Conservation (phyloP, 2,329 filamentous ascomycete species). For the Alternaria brassicae region DNA sequence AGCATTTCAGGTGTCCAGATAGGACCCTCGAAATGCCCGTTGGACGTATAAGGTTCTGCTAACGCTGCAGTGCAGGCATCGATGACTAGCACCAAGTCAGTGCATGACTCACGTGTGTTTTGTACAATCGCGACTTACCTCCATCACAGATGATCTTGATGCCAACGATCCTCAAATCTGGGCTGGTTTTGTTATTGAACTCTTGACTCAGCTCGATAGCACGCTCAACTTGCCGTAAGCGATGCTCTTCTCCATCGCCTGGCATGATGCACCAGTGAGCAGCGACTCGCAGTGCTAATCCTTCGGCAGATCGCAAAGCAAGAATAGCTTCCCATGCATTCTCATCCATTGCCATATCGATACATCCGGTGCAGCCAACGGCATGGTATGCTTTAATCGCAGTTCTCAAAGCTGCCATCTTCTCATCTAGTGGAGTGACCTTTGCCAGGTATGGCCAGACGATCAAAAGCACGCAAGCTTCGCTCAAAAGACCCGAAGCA, state of each 20-base stretch:
- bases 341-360: conserved; percentile 68
- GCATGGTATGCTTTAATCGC: conserved; percentile 60
- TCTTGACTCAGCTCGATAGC: conserved; percentile 58
- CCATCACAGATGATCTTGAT: conserved; percentile 72
- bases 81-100: conserved; percentile 54
- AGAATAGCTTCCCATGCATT: conserved; percentile 61
- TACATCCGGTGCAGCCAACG: conserved; percentile 61
- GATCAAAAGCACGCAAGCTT: conserved; percentile 62
- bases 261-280: conserved; percentile 65
- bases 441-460: conserved; percentile 63
- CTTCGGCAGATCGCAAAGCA: conserved; percentile 45
- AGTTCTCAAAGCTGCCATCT: conserved; percentile 55
- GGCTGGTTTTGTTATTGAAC: conserved; percentile 55
- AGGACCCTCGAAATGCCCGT: conserved; percentile 56
- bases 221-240: conserved; percentile 59
- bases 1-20: conserved; percentile 64
- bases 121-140: background rate
- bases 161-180: conserved; percentile 62
- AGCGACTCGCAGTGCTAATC: conserved; percentile 59
- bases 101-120: background rate
- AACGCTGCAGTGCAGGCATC: conserved; percentile 70
- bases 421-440: conserved; percentile 58
- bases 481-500: conserved; percentile 60
- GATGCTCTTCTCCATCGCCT: conserved; percentile 53
- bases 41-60: conserved; percentile 63